A percentile compares a stretch with the other conserved stretches of the same genome.
phyloP scores from a whole-genome alignment of 148 eudicot species.

The Rhododendron kiyosumense region DNA sequence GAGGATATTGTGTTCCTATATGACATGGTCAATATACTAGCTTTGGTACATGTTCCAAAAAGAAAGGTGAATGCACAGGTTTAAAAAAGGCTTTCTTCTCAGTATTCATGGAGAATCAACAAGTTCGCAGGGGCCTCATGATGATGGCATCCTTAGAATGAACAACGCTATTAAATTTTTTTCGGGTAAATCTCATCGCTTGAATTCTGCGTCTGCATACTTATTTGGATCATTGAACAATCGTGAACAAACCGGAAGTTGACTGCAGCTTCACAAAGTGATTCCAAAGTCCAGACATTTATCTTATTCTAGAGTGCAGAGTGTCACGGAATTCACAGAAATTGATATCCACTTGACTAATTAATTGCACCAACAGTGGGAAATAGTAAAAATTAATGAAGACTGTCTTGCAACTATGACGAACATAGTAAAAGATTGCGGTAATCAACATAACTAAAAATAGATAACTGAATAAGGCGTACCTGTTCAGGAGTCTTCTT shows the following conservation, averaged over 20 bases:
- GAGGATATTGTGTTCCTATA: background rate
- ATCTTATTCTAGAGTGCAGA: background rate
- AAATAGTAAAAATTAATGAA: background rate
- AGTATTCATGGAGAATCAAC: background rate
- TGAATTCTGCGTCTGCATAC: background rate
- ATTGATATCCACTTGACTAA: background rate
- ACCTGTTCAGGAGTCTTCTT: constrained; percentile 35
- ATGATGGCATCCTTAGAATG: background rate
- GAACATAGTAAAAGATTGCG: background rate
- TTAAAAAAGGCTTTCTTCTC: background rate
- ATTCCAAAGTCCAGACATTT: background rate
- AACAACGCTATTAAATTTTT: background rate
- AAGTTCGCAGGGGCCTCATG: background rate
- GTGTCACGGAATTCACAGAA: background rate
- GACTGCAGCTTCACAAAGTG: background rate
- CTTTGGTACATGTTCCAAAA: background rate
- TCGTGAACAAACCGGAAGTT: background rate
- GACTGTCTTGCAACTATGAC: background rate
- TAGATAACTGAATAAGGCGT: background rate
- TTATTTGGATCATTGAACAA: background rate
- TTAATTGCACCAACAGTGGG: background rate
- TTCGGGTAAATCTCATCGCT: background rate
- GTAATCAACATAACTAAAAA: background rate
- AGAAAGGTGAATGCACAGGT: background rate
- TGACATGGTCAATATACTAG: background rate